These are phyloP conservation scores for Cyclocybe aegerita DNA, from an alignment of 768 basidiomycete species.

Conservation along the genomic window DNA sequence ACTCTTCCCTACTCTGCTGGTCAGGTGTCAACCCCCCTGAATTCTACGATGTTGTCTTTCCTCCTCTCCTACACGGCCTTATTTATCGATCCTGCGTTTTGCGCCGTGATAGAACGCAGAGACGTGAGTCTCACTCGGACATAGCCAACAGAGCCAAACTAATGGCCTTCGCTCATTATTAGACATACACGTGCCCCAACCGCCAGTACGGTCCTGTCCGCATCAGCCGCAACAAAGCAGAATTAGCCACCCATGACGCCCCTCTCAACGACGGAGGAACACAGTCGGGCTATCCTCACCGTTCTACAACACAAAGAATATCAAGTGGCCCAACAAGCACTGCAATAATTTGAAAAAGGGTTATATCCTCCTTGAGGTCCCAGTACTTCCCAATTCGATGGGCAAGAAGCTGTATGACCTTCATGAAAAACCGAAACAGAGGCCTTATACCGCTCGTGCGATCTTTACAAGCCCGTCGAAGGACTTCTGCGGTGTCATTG, in stretches of 20 bases:
- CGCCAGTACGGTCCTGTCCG: not conserved
- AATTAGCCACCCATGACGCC: not conserved
- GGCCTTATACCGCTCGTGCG: not conserved
- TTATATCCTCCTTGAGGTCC: slow-evolving; percentile 1
- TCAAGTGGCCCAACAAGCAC: not conserved
- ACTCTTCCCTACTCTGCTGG: no score
- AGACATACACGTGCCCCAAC: no score
- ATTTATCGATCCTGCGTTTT: no score
- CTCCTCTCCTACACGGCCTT: no score
- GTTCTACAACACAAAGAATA: not conserved
- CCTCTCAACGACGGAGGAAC: not conserved
- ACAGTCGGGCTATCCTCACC: not conserved
- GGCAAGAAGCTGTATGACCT: not conserved
- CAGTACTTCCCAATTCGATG: not conserved
- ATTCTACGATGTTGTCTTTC: no score
- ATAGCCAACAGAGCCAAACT: no score
- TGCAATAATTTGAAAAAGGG: not conserved
- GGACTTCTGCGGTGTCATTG: not conserved
- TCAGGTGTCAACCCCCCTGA: no score
- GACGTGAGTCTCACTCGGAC: no score
- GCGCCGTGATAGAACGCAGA: no score
- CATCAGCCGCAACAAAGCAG: not conserved
- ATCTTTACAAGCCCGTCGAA: not conserved
- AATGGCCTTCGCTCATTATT: no score
- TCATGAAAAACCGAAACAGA: not conserved